Evolutionary conservation across 352 stramenopile genomes (phyloP).

Genomic region (Peronospora farinosa): DNA sequence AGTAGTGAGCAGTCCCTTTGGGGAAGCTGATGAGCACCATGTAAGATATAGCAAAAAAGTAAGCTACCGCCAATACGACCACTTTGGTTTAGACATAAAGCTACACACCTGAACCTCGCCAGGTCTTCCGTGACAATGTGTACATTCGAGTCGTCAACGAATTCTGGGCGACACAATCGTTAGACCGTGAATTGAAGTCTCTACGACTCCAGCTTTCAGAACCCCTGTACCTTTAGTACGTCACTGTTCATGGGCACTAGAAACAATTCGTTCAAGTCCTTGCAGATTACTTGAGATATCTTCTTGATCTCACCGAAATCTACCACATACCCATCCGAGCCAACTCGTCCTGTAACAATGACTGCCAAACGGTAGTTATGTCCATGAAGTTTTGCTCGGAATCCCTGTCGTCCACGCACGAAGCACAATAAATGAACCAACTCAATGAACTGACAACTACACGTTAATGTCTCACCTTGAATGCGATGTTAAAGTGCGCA

Average conservation of each 20-base stretch:
- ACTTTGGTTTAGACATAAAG: neutral
- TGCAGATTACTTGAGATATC: constrained; percentile 91
- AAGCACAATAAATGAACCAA: constrained; percentile 1
- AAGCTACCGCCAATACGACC: no score
- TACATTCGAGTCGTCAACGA: constrained; percentile 75
- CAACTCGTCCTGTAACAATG: constrained; percentile 83
- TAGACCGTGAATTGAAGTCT: no score
- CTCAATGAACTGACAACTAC: neutral
- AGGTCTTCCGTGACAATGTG: constrained; percentile 92
- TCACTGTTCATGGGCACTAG: constrained; percentile 93
- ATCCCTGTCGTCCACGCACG: constrained; percentile 81
- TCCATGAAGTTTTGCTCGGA: constrained; percentile 94
- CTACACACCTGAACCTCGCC: constrained; percentile 81
- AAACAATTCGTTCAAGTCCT: constrained; percentile 96
- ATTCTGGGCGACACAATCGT: no score
- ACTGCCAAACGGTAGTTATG: constrained; percentile 97
- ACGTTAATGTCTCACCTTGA: constrained; percentile 58
- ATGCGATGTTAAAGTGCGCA: constrained; percentile 85
- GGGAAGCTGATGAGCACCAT: no score
- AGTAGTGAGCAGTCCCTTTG: no score
- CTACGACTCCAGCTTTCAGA: no score
- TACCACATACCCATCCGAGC: constrained; percentile 93
- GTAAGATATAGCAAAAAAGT: no score
- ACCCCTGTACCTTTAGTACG: constrained; percentile 69
- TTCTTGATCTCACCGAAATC: constrained; percentile 98